Base-by-base conservation (phyloP, 1,284 basidiomycete genomes). In the Cryptococcus neoformans region DNA sequence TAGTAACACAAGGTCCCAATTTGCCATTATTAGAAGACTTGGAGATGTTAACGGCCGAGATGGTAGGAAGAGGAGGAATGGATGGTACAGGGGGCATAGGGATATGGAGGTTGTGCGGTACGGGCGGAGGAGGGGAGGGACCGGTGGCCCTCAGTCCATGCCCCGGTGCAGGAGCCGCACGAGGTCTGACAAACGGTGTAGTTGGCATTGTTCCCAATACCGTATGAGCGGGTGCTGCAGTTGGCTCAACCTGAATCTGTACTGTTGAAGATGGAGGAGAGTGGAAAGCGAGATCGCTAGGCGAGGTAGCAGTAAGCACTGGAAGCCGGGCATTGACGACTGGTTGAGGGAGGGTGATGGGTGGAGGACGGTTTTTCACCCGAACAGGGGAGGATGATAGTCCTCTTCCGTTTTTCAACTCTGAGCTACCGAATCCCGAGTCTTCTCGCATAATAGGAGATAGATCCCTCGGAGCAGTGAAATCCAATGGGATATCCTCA, bases 101-200 rank as follows among this genome's bases (percentile, higher is more conserved):
- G 34, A 38, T 35, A 16, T 37, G 38, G 12, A 44, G 34, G 4
- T 28, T 28, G 28, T 4, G 28, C 28, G 28, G 28, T 28, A 28
- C 28, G 28, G 28, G 28, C 28, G 28, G 28, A 4, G 28, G 28
- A 28, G 28, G 28, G 28, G 28, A 28, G 28, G 28, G 4, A 28
- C 28, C 28, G 28, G 28, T 28, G 28, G 28, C 28, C 4, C 28
- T 28, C 28, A 4, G 28, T 28, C 28, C 3, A 28, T 28, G 28
- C 4, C 28, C 3, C 0, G 57, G 54, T 53, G 39, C 57, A 11
- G 67, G 67, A 4, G 68, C 65, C 1, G 44, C 34, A 9, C 68
- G 51, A 54, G 68, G 68, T 37, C 56, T 54, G 10, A 59, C 59
- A 51, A 70, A 70, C 3, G 66, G 68, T 6, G 68, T 70, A 11